Percentiles rank a stretch among this genome's conserved stretches.
These are phyloP conservation scores for Pilatotrama ljubarskyi DNA, from an alignment of 768 basidiomycete genomes.

Conservation along the genomic window DNA sequence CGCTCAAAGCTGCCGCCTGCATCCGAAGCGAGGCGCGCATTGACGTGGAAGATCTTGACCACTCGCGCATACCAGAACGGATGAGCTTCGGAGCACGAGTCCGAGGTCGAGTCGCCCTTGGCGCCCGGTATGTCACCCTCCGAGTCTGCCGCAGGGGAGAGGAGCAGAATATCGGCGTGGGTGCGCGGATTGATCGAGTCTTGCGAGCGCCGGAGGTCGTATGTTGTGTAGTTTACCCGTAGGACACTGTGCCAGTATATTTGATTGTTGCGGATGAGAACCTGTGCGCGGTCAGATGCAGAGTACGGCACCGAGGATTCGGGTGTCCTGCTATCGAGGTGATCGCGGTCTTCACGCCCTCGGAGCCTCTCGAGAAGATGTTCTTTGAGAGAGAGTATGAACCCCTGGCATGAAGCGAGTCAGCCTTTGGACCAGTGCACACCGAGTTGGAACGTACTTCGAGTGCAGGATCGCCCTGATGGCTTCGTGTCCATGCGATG, in stretches of 20 bases:
- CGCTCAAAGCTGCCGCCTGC: slow-evolving; percentile 13
- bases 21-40: slow-evolving; percentile 13
- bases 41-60: slow-evolving; percentile 30
- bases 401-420: not conserved
- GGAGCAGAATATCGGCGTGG: slow-evolving; percentile 35
- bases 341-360: too few relatives aligned
- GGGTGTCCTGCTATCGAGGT: not conserved
- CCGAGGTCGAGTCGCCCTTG: too few relatives aligned
- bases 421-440: too few relatives aligned
- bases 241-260: not conserved
- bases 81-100: too few relatives aligned
- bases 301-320: too few relatives aligned
- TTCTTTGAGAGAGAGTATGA: not conserved
- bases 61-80: slow-evolving; percentile 33
- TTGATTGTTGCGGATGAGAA: not conserved
- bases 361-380: not conserved
- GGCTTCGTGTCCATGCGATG: not conserved
- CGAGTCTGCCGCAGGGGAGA: not conserved
- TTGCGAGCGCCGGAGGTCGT: slow-evolving; percentile 41
- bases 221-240: slow-evolving; percentile 42
- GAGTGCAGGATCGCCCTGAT: not conserved
- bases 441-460: too few relatives aligned
- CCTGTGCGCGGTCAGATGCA: too few relatives aligned
- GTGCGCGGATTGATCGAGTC: slow-evolving; percentile 42
- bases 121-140: too few relatives aligned